Evolutionary conservation across 2,329 filamentous ascomycete genomes (phyloP).

Genomic region (Aspergillus thermomutatus): DNA sequence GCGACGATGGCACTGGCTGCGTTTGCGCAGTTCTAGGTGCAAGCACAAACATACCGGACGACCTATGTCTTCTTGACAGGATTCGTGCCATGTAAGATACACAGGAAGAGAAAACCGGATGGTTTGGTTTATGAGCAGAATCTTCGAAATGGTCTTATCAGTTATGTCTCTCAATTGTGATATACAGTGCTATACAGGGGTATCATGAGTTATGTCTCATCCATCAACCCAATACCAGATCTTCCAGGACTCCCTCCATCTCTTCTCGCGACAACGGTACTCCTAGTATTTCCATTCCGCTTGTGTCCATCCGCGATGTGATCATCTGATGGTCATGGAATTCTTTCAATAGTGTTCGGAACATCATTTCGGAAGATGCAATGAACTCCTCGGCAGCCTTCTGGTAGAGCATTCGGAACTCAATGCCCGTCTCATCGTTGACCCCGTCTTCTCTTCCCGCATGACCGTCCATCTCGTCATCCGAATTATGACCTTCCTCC

Average conservation of each 20-base stretch:
- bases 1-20: conserved; percentile 44
- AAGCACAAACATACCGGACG: background rate
- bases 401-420: conserved; percentile 88
- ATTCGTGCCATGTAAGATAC: background rate
- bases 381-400: conserved; percentile 97
- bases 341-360: conserved; percentile 90
- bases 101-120: background rate
- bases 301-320: conserved; percentile 76
- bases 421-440: conserved; percentile 61
- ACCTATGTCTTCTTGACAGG: background rate
- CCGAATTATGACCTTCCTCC: conserved; percentile 48
- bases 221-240: conserved; percentile 49
- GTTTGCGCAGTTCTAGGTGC: conserved; percentile 40
- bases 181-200: conserved; percentile 22
- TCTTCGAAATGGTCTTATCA: background rate
- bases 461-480: conserved; percentile 48
- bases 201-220: conserved; percentile 30
- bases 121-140: background rate
- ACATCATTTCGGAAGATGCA: conserved; percentile 93
- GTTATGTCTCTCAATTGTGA: background rate
- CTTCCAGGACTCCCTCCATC: conserved; percentile 82
- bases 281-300: conserved; percentile 80
- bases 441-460: conserved; percentile 22
- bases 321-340: conserved; percentile 99
- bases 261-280: conserved; percentile 86